phyloP scores from a whole-genome alignment of 108 stramenopile species.

The Mayamaea pseudoterrestris region DNA sequence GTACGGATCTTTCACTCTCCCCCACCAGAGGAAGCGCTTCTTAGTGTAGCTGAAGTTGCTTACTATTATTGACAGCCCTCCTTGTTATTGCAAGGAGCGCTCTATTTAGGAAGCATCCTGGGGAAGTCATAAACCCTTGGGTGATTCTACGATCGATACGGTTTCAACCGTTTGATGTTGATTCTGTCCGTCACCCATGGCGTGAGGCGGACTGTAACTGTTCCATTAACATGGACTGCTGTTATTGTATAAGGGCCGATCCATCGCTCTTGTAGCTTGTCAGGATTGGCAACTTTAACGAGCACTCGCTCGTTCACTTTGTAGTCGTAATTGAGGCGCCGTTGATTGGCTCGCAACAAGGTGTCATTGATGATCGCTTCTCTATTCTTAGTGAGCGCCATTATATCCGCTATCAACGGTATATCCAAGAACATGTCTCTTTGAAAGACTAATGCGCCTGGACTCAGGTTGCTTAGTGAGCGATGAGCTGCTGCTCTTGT shows the following conservation, averaged over 20 bases:
- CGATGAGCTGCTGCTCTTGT: conserved; percentile 9
- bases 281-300: conserved; percentile 4
- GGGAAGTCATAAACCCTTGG: too few species aligned
- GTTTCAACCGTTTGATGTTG: conserved; percentile 15
- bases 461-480: conserved; percentile 10
- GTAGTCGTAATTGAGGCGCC: conserved; percentile 10
- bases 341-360: conserved; percentile 4
- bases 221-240: conserved; percentile 27
- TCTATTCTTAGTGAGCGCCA: neutral
- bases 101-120: too few species aligned
- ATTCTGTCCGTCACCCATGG: conserved; percentile 13
- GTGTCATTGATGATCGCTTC: conserved; percentile 7
- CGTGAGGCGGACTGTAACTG: conserved; percentile 14
- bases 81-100: too few species aligned
- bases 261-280: conserved; percentile 14
- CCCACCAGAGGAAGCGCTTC: too few species aligned
- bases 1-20: too few species aligned
- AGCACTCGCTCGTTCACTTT: conserved; percentile 10
- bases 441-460: conserved; percentile 25
- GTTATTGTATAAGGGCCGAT: conserved; percentile 19
- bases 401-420: conserved; percentile 8
- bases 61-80: too few species aligned
- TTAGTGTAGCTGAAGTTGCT: too few species aligned
- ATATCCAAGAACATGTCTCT: conserved; percentile 31
- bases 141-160: conserved; percentile 6